These are phyloP conservation scores for Septoria linicola DNA, from an alignment of 2,329 filamentous ascomycete species.

Conservation along the genomic window DNA sequence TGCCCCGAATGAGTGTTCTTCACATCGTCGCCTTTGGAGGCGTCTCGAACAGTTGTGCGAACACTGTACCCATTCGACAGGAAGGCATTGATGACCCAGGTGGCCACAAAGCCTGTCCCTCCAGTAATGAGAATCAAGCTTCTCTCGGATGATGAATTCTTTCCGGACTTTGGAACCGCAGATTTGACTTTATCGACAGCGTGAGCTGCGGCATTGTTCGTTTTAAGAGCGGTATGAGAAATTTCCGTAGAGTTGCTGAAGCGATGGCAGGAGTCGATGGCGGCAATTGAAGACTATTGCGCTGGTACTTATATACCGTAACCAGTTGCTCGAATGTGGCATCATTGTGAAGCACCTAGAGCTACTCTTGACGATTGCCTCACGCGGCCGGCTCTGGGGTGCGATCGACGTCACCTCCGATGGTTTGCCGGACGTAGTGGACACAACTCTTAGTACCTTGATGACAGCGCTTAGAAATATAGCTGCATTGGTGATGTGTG, in stretches of 20 bases:
- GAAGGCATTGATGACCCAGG: conserved; percentile 32
- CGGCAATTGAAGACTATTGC: too few species aligned
- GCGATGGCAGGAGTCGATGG: too few species aligned
- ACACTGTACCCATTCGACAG: conserved; percentile 33
- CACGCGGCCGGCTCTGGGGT: too few species aligned
- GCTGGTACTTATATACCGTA: too few species aligned
- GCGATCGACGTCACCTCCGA: neutral
- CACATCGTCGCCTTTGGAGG: conserved; percentile 26
- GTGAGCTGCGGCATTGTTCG: neutral
- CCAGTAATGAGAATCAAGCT: conserved; percentile 32
- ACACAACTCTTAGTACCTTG: neutral
- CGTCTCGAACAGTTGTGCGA: conserved; percentile 28
- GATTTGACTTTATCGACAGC: neutral
- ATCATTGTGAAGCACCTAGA: too few species aligned
- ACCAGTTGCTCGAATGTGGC: too few species aligned
- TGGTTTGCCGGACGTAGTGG: neutral
- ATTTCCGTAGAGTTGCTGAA: neutral
- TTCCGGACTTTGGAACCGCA: neutral
- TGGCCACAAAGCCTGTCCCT: conserved; percentile 32
- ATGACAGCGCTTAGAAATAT: too few species aligned
- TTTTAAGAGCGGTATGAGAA: neutral
- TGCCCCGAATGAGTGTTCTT: conserved; percentile 27
- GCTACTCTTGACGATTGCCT: too few species aligned
- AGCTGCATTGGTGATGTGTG: neutral
- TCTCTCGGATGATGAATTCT: neutral